Percentiles rank a stretch among this genome's conserved stretches.
These are phyloP conservation scores for Sclerospora graminicola DNA, from an alignment of 352 stramenopile species.

Conservation along the genomic window DNA sequence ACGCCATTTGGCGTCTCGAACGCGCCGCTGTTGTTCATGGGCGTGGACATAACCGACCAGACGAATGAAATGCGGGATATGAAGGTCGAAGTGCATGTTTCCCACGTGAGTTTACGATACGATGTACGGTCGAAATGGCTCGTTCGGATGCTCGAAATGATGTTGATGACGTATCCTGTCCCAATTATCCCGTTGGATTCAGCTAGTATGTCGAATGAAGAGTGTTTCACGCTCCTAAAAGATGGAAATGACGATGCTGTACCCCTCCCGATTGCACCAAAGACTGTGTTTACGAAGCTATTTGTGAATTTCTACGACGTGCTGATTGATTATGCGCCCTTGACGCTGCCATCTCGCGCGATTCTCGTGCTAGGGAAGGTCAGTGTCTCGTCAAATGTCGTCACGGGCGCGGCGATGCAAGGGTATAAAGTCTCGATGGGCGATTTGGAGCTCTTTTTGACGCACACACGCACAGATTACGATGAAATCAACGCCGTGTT, in stretches of 20 bases:
- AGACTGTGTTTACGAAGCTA: conserved; percentile 84
- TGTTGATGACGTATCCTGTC: conserved; percentile 72
- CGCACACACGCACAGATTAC: conserved; percentile 45
- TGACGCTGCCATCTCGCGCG: conserved; percentile 44
- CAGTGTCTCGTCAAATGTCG: conserved; percentile 75
- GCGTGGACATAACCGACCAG: conserved; percentile 67
- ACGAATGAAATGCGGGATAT: conserved; percentile 85
- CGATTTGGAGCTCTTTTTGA: conserved; percentile 67
- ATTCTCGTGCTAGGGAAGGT: conserved; percentile 72
- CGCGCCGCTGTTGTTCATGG: conserved; percentile 68
- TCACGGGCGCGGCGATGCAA: conserved; percentile 77
- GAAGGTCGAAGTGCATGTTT: conserved; percentile 80
- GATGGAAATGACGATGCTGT: conserved; percentile 39
- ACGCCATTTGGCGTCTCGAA: conserved; percentile 69
- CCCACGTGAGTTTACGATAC: conserved; percentile 73
- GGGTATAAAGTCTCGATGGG: conserved; percentile 75
- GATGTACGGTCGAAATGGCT: conserved; percentile 78
- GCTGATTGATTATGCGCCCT: conserved; percentile 69
- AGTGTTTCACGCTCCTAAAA: conserved; percentile 35
- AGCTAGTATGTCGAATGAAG: conserved; percentile 42
- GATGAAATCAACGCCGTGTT: conserved; percentile 62
- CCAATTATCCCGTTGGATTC: conserved; percentile 81
- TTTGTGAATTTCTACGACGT: conserved; percentile 82
- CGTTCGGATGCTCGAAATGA: conserved; percentile 59
- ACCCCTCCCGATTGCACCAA: conserved; percentile 51